Conservation (phyloP, 345 rosid genomes). For the Ricinus communis region DNA sequence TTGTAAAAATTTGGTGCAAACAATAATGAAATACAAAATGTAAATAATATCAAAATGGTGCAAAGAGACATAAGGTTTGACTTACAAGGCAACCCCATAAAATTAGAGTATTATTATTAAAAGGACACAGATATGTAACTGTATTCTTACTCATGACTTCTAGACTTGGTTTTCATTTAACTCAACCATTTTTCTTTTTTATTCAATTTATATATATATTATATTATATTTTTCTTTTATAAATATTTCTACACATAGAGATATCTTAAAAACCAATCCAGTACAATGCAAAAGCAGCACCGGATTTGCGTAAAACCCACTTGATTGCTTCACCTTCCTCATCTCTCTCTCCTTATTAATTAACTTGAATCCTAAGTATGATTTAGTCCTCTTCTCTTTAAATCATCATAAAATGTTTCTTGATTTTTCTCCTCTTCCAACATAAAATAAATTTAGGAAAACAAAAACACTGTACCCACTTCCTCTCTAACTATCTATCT, state of each 20-base stretch:
- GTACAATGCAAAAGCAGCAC: conserved; percentile 43
- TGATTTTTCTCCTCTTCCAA: conserved; percentile 12
- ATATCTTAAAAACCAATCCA: conserved; percentile 61
- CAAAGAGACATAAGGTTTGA: conserved; percentile 5
- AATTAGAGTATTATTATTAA: not conserved
- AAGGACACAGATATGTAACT: not conserved
- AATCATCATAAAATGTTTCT: conserved; percentile 28
- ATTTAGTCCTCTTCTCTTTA: conserved; percentile 36
- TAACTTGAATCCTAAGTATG: conserved; percentile 59
- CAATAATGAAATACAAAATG: not conserved
- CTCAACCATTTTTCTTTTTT: not conserved
- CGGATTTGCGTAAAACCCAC: conserved; percentile 66
- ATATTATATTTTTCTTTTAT: not conserved
- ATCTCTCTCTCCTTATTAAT: conserved; percentile 27
- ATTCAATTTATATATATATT: not conserved
- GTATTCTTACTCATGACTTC: conserved; percentile 18
- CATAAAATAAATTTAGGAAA: not conserved
- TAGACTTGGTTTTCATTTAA: conserved; percentile 16
- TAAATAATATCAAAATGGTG: not conserved
- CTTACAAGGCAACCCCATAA: not conserved
- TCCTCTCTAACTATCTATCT: not conserved
- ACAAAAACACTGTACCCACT: conserved; percentile 9
- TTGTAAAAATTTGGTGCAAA: too few species aligned
- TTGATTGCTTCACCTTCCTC: conserved; percentile 58
- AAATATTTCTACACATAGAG: conserved; percentile 20